Evolutionary conservation across 2,329 filamentous ascomycete species (phyloP).

Genomic region (Paraconiothyrium sp.): DNA sequence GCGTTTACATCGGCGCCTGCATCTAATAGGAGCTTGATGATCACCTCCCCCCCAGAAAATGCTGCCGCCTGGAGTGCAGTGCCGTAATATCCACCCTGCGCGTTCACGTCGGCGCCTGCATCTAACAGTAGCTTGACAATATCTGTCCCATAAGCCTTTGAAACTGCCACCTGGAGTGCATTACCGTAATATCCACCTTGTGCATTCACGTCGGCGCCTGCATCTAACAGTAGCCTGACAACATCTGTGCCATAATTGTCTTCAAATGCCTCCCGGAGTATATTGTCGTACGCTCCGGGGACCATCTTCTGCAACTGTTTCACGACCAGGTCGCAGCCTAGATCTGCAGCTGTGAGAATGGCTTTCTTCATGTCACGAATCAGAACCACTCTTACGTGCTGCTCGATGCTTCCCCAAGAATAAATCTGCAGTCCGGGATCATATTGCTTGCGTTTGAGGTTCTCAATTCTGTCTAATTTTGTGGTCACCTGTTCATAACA

Average conservation of each 20-base stretch:
- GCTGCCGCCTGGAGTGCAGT: background rate
- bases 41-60: too few relatives aligned
- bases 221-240: too few relatives aligned
- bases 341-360: constrained; percentile 4
- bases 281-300: too few relatives aligned
- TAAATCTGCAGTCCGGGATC: constrained; percentile 2
- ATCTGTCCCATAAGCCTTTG: too few relatives aligned
- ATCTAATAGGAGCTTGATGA: background rate
- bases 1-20: background rate
- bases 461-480: background rate
- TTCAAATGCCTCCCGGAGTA: too few relatives aligned
- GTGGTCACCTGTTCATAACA: constrained; percentile 8
- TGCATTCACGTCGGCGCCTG: background rate
- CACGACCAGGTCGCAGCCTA: constrained; percentile 9
- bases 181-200: background rate
- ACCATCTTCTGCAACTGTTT: background rate
- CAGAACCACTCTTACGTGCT: constrained; percentile 4
- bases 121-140: background rate
- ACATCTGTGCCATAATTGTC: too few relatives aligned
- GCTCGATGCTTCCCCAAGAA: constrained; percentile 12
- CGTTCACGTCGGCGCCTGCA: background rate
- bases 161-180: background rate
- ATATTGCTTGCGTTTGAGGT: background rate
- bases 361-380: constrained; percentile 2
- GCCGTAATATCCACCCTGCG: background rate